Evolutionary conservation across 768 basidiomycete species (phyloP).

Genomic region (Tubosaeta brunneosetosa): DNA sequence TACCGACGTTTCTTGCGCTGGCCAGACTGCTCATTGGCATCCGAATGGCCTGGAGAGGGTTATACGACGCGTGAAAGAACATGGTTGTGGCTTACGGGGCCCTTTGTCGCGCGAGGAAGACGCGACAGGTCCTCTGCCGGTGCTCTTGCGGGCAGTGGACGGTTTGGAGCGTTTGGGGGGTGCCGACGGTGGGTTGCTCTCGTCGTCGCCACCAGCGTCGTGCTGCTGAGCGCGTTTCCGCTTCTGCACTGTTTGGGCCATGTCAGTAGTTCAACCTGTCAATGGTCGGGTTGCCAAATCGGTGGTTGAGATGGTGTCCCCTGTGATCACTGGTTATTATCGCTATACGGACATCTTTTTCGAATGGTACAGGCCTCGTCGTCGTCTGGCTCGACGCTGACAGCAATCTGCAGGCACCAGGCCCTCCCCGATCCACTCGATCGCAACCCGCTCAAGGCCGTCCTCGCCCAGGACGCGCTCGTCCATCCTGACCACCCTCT

Average conservation of each 20-base stretch:
- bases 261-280: conserved; percentile 24
- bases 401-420: conserved; percentile 41
- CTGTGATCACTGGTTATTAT: conserved; percentile 67
- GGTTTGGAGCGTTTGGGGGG: conserved; percentile 43
- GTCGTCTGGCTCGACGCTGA: not conserved
- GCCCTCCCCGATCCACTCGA: conserved; percentile 57
- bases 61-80: conserved; percentile 8
- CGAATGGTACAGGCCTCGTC: conserved; percentile 49
- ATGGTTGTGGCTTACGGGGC: conserved; percentile 20
- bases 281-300: conserved; percentile 6
- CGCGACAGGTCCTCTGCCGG: conserved; percentile 51
- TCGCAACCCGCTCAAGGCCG: conserved; percentile 59
- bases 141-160: conserved; percentile 80
- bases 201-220: conserved; percentile 30
- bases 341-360: conserved; percentile 84
- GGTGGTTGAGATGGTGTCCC: conserved; percentile 28
- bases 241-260: conserved; percentile 70
- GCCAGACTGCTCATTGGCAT: conserved; percentile 21
- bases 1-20: conserved; percentile 58
- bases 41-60: conserved; percentile 18
- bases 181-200: conserved; percentile 27
- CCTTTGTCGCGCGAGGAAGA: conserved; percentile 24
- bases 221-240: conserved; percentile 31
- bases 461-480: conserved; percentile 67
- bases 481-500: conserved; percentile 72